Evolutionary conservation across 768 basidiomycete genomes (phyloP), one percentile per base, ranked within the genome.

Genomic region (Rhodotorula babjevae): DNA sequence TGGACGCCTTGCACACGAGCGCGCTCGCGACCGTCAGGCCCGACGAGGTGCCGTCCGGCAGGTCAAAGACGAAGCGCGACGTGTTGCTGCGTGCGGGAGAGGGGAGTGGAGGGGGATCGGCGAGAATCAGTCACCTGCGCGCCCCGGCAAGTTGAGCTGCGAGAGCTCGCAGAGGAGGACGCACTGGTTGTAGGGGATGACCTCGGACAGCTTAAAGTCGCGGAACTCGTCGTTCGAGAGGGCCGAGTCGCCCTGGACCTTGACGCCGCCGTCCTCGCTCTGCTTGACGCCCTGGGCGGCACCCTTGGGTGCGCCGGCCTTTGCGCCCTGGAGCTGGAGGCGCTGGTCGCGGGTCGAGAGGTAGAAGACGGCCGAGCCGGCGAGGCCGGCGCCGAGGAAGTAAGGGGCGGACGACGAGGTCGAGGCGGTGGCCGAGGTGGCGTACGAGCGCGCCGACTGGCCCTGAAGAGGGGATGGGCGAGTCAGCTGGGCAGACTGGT

Each of bases 11-110:
- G 77, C 93, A 86, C 65, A 92, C 79, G 25, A 98, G 84, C 73
- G 88, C 90, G 0, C 90, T 90, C 21, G 92, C 85, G 65, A 93
- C 84, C 8, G 90, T 90, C 21, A 93, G 85, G 50, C 91, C 85
- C 14, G 91, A 88, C 0, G 90, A 88, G 61, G 90, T 85, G 74
- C 88, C 86, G 57, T 90, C 86, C 63, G 90, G 91, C 29, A 95
- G 84, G 76, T 56, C 64, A 33, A 78, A 76, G 52, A 64, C 36
- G 63, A 81, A 93, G 87, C 85, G 87, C 46, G 91, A 84, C 23
- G 92, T 90, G 82, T 98, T 96, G 42, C 25, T n/a, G 29, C 21
- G 50, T 4, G 50, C 6, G 27, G 3, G 15, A 27, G 16, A 52
- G 50, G 21, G 50, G n/a, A n/a, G 25, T 12, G 23, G 23, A n/a